These are phyloP conservation scores for Trichosporon asahii DNA, from an alignment of 1,284 basidiomycete species.

Conservation along the genomic window DNA sequence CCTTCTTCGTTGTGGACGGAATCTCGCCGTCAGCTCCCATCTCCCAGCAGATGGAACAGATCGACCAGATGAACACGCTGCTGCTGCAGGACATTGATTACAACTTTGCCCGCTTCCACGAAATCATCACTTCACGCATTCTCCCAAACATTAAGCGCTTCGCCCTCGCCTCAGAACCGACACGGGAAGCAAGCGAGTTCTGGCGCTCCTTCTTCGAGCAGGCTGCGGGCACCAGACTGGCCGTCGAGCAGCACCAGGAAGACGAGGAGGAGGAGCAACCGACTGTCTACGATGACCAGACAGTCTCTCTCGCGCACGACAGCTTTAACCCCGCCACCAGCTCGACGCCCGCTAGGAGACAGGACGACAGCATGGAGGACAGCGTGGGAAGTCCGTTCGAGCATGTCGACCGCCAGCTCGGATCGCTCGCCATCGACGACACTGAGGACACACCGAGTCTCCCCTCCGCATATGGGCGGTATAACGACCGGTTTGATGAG, in stretches of 20 bases:
- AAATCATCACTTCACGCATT: slow-evolving; percentile 74
- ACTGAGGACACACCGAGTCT: slow-evolving; percentile 38
- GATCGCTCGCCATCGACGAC: slow-evolving; percentile 32
- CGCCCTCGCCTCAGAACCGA: slow-evolving; percentile 77
- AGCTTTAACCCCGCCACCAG: slow-evolving; percentile 25
- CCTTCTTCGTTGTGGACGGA: slow-evolving; percentile 61
- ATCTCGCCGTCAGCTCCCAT: slow-evolving; percentile 70
- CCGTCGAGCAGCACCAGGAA: slow-evolving; percentile 13
- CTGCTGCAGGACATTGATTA: slow-evolving; percentile 79
- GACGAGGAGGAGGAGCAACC: slow-evolving; percentile 11
- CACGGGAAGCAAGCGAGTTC: slow-evolving; percentile 87
- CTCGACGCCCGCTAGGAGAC: slow-evolving; percentile 41
- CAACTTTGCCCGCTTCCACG: slow-evolving; percentile 85
- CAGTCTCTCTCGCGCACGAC: slow-evolving; percentile 29
- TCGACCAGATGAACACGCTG: slow-evolving; percentile 90
- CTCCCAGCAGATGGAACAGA: slow-evolving; percentile 75
- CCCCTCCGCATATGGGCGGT: slow-evolving; percentile 21
- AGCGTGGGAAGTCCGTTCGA: slow-evolving; percentile 73
- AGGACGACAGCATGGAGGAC: slow-evolving; percentile 59
- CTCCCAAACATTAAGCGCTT: slow-evolving; percentile 85
- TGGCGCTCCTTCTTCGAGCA: slow-evolving; percentile 91
- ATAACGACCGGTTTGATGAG: slow-evolving; percentile 2
- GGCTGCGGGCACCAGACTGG: slow-evolving; percentile 18
- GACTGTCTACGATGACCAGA: slow-evolving; percentile 39
- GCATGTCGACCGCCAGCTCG: slow-evolving; percentile 65